A percentile compares a stretch with the other conserved stretches of the same genome.
These are phyloP conservation scores for Exophiala sp. DNA, from an alignment of 2,329 filamentous ascomycete genomes.

Conservation along the genomic window DNA sequence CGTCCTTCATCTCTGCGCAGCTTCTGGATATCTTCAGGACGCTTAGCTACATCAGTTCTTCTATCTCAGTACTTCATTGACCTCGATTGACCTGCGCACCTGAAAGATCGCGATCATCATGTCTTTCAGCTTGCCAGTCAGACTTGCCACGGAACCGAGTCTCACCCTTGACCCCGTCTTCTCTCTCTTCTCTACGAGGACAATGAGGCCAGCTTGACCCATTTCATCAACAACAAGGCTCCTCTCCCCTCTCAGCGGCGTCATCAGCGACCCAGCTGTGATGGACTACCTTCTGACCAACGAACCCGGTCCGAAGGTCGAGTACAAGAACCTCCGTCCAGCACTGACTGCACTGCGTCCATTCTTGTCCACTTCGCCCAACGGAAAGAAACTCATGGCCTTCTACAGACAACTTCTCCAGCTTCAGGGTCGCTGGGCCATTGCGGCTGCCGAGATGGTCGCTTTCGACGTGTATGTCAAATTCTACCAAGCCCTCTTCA, in stretches of 20 bases:
- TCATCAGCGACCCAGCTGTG: slow-evolving; percentile 4
- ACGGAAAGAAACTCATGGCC: slow-evolving; percentile 14
- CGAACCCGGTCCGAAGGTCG: slow-evolving; percentile 17
- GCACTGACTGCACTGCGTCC: slow-evolving; percentile 14
- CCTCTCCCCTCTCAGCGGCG: slow-evolving; percentile 8
- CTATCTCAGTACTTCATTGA: neutral
- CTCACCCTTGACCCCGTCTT: slow-evolving; percentile 15
- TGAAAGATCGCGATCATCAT: slow-evolving; percentile 1
- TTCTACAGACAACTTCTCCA: slow-evolving; percentile 18
- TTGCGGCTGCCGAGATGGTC: slow-evolving; percentile 9
- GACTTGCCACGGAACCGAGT: slow-evolving; percentile 2
- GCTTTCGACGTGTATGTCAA: slow-evolving; percentile 17
- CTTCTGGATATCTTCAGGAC: neutral
- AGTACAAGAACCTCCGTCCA: slow-evolving; percentile 16
- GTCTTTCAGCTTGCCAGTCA: slow-evolving; percentile 15
- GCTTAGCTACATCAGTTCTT: neutral
- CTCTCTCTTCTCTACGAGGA: slow-evolving; percentile 19
- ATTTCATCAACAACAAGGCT: slow-evolving; percentile 12
- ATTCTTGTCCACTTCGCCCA: slow-evolving; percentile 9
- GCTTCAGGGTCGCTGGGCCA: slow-evolving; percentile 14
- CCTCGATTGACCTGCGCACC: neutral
- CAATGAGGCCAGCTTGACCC: slow-evolving; percentile 12
- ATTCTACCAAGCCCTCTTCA: slow-evolving; percentile 12
- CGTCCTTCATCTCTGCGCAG: neutral
- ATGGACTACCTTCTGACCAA: slow-evolving; percentile 12